Evolutionary conservation across 2,329 filamentous ascomycete genomes (phyloP).

Genomic region (Beauveria medogensis): DNA sequence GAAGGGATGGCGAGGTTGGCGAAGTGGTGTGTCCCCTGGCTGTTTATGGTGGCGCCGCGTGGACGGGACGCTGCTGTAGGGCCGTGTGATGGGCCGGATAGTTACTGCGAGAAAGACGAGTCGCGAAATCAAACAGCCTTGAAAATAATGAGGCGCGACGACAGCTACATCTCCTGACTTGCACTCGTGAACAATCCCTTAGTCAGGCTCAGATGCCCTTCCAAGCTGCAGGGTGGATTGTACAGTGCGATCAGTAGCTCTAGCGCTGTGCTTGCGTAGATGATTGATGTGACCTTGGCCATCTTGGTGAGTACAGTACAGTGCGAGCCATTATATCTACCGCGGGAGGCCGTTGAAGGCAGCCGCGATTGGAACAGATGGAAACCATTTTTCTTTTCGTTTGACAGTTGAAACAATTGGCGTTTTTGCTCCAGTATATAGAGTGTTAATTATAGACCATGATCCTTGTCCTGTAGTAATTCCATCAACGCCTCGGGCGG

Average conservation of each 20-base stretch:
- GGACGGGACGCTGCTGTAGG: background rate
- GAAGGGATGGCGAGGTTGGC: background rate
- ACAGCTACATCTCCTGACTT: background rate
- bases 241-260: conserved; percentile 7
- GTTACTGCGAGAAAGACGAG: background rate
- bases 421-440: background rate
- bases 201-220: background rate
- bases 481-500: background rate
- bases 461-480: background rate
- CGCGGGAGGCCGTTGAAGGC: background rate
- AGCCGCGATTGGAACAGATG: background rate
- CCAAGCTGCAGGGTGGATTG: background rate
- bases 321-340: background rate
- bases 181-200: background rate
- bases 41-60: background rate
- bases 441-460: background rate
- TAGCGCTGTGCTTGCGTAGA: background rate
- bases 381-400: background rate
- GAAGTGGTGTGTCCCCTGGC: background rate
- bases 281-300: background rate
- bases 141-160: background rate
- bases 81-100: background rate
- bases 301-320: background rate
- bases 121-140: background rate
- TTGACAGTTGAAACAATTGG: background rate